These are phyloP conservation scores for Talaromyces verruculosus DNA, from an alignment of 2,329 filamentous ascomycete genomes.

Conservation along the genomic window DNA sequence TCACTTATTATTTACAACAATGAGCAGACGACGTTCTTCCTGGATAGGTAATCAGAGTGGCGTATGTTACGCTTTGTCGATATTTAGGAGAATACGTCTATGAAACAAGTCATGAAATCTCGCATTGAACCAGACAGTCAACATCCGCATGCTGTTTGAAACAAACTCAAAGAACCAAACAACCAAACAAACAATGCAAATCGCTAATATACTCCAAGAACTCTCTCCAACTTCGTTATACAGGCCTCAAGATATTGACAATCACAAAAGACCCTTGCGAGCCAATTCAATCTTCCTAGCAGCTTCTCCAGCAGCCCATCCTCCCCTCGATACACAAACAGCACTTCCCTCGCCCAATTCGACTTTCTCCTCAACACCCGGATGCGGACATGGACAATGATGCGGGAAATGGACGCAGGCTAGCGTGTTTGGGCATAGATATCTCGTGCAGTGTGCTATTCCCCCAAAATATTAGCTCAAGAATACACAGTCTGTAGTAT, in stretches of 20 bases:
- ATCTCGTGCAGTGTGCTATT: constrained; percentile 82
- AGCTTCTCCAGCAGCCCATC: constrained; percentile 49
- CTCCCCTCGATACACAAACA: constrained; percentile 51
- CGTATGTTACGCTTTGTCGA: not conserved
- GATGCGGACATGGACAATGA: constrained; percentile 91
- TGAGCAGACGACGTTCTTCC: not conserved
- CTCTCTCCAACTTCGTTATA: not conserved
- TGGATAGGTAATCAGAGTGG: not conserved
- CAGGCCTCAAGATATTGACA: too few relatives aligned
- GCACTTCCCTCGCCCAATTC: constrained; percentile 54
- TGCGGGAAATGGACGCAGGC: constrained; percentile 95
- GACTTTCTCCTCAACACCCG: constrained; percentile 73
- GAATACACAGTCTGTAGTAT: not conserved
- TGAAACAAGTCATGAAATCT: not conserved
- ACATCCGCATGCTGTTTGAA: not conserved
- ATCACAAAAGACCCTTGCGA: constrained; percentile 50
- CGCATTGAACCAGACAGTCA: not conserved
- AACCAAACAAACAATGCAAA: not conserved
- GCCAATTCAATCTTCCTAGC: constrained; percentile 52
- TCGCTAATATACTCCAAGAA: constrained; percentile 8
- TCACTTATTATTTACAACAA: not conserved
- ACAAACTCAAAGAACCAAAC: not conserved
- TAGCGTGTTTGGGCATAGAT: constrained; percentile 90
- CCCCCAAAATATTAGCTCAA: not conserved
- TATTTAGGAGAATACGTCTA: not conserved